These are phyloP conservation scores for Fusarium coffeatum DNA, from an alignment of 2,329 filamentous ascomycete species.

Conservation along the genomic window DNA sequence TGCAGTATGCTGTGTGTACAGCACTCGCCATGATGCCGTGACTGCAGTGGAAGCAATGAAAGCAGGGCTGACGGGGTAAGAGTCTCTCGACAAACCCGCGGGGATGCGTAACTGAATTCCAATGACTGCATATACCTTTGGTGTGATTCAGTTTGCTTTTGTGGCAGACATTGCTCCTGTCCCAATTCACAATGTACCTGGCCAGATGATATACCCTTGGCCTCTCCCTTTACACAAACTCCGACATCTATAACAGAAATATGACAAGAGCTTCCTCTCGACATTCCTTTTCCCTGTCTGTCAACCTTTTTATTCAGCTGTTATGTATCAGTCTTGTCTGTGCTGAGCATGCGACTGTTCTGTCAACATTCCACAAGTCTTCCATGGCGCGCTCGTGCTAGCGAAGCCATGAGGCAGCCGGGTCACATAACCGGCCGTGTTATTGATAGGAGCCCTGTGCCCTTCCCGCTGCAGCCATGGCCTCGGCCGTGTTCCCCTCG, in stretches of 20 bases:
- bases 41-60: constrained; percentile 31
- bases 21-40: constrained; percentile 35
- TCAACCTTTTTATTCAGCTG: not conserved
- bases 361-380: constrained; percentile 33
- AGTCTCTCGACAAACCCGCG: constrained; percentile 30
- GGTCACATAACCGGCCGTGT: constrained; percentile 43
- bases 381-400: constrained; percentile 28
- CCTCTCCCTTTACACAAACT: not conserved
- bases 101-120: constrained; percentile 30
- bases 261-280: not conserved
- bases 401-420: constrained; percentile 27
- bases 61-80: constrained; percentile 38
- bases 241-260: not conserved
- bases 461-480: constrained; percentile 49
- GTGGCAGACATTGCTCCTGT: constrained; percentile 27
- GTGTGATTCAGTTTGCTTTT: constrained; percentile 28
- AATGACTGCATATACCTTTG: constrained; percentile 29
- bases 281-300: not conserved
- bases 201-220: constrained; percentile 18
- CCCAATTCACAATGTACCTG: constrained; percentile 22
- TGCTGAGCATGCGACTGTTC: constrained; percentile 11
- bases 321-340: not conserved
- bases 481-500: constrained; percentile 39
- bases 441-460: constrained; percentile 44
- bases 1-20: constrained; percentile 36